Conservation (phyloP, 495 filamentous ascomycete species). For the Aspergillus indologenus region DNA sequence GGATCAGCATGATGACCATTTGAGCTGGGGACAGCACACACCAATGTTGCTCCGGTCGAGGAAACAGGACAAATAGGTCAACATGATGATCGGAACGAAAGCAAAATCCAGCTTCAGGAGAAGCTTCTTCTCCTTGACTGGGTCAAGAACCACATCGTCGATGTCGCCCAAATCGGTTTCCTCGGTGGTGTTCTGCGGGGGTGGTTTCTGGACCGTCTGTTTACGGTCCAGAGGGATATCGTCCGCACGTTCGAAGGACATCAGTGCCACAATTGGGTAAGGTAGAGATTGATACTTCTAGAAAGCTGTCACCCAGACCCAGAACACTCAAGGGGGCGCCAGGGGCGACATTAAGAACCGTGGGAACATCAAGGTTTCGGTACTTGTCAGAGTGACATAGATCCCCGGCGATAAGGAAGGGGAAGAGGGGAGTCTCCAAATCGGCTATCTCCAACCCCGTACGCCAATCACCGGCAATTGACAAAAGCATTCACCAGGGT, state of each 20-base stretch:
- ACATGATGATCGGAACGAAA: constrained; percentile 44
- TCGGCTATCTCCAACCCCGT: background rate
- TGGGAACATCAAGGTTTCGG: background rate
- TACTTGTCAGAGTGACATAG: background rate
- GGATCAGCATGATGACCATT: background rate
- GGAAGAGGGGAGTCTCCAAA: background rate
- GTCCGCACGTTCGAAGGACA: background rate
- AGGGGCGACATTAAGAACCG: background rate
- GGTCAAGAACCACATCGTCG: constrained; percentile 4
- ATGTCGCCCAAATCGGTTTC: background rate
- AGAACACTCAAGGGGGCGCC: too few species aligned
- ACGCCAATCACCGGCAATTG: background rate
- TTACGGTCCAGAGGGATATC: background rate
- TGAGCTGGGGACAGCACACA: background rate
- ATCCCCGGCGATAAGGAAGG: background rate
- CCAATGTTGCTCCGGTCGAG: constrained; percentile 37
- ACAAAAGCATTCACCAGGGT: background rate
- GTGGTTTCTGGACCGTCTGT: background rate
- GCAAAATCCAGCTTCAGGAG: constrained; percentile 39
- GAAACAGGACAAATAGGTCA: constrained; percentile 42
- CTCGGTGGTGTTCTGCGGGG: background rate
- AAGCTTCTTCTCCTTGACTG: constrained; percentile 33
- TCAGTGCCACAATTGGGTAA: too few species aligned
- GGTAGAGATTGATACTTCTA: too few species aligned
- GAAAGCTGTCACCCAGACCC: background rate